Base-by-base conservation (phyloP, 2,329 filamentous ascomycete species). In the Conoideocrella luteorostrata region DNA sequence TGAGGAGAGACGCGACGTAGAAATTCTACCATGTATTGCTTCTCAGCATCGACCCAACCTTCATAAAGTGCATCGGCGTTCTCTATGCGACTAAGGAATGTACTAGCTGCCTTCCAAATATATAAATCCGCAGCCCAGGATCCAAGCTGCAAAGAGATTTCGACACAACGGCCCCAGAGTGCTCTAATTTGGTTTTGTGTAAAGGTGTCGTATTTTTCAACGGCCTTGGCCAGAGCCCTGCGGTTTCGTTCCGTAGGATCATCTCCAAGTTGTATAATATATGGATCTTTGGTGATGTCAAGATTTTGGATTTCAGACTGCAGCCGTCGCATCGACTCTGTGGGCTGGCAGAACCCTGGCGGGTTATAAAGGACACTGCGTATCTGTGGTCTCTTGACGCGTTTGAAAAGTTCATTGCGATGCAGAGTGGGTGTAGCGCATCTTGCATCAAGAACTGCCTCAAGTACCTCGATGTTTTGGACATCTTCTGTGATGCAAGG, bases 121-220 rank as follows among this genome's bases (percentile, higher is more conserved):
- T 82, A 89, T 39, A 73, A 75, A 39, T 89, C 81, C 0, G 75
- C 74, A 1, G 83, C 83, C 82, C 84, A 90, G 2, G 68, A 51
- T 0, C 86, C 86, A 4, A 89, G 69, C 36, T 84, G 74, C 3
- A 56, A 51, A 18, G 67, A 68, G 1, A 89, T 69, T 12, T 71
- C 69, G 1, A 49, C 37, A 11, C 74, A 69, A 24, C 73, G 77
- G 2, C 66, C 64, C 34, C 67, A 65, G 7, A 89, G 70, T 0
- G 65, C 64, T 43, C 66, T 72, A 50, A 89, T 62, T 50, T 86
- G 77, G 20, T 67, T 67, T 28, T 71, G 72, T 23, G 68, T 66
- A 50, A 68, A 74, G 0, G 78, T 82, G 15, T 74, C 67, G 7
- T 65, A 54, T 33, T 64, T 70, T n/a, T 59, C 46, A 3, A 75